Conservation (phyloP, 768 basidiomycete species). For the Ramaria sp. region DNA sequence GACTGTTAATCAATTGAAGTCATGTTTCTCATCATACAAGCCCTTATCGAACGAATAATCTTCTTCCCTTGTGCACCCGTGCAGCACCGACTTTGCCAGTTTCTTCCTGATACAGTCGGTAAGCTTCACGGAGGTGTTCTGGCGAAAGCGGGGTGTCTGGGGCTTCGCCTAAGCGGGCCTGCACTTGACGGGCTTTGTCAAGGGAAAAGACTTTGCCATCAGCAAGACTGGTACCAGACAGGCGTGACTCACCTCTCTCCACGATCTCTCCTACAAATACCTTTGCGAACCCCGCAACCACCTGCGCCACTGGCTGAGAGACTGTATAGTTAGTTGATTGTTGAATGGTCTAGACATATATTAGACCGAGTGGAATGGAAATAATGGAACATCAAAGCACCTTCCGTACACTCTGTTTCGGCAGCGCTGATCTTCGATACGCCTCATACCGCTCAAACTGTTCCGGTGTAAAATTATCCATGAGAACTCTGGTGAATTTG, state of each 20-base stretch:
- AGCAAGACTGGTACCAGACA: neutral
- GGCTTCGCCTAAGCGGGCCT: slow-evolving; percentile 32
- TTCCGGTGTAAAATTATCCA: slow-evolving; percentile 75
- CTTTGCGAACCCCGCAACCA: slow-evolving; percentile 83
- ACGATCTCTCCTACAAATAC: slow-evolving; percentile 91
- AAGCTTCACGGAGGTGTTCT: slow-evolving; percentile 85
- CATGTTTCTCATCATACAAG: neutral
- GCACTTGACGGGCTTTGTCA: slow-evolving; percentile 62
- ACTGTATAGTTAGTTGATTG: slow-evolving; percentile 73
- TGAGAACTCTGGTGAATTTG: slow-evolving; percentile 49
- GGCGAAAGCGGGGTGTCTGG: slow-evolving; percentile 52
- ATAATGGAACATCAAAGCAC: slow-evolving; percentile 23
- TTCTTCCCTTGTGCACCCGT: slow-evolving; percentile 56
- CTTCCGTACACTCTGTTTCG: slow-evolving; percentile 75
- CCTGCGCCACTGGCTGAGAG: slow-evolving; percentile 78
- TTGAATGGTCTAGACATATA: slow-evolving; percentile 57
- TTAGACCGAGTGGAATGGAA: neutral
- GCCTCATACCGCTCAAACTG: slow-evolving; percentile 89
- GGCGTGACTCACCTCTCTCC: slow-evolving; percentile 55
- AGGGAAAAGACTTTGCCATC: neutral
- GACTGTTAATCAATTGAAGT: neutral
- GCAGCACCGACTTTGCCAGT: slow-evolving; percentile 76
- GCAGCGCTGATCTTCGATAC: slow-evolving; percentile 72
- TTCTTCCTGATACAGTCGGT: slow-evolving; percentile 71
- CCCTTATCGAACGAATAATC: slow-evolving; percentile 55